Evolutionary conservation across 352 stramenopile genomes (phyloP), one percentile per base, ranked within the genome.

Genomic region (Phytophthora rubi): DNA sequence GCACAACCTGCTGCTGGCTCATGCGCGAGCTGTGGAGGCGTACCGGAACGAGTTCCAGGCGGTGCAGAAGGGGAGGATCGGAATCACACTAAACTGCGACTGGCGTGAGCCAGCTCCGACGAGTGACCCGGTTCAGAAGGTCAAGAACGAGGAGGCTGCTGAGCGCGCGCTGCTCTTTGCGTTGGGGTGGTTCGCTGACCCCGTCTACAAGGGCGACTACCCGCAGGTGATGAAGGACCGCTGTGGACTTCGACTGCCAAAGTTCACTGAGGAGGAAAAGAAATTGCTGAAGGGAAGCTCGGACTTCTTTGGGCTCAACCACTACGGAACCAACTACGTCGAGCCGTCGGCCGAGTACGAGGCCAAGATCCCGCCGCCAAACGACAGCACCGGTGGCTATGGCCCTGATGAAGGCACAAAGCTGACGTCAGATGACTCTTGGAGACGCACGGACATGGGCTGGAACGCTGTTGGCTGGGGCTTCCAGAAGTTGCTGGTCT

Each of bases 251-350:
- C 83, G 93, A 10, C 73, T 99, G 30, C 95, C 95, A 6, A 62
- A 65, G 33, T 98, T 99, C 69, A 98, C 95, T 8, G 71, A 85
- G 42, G 76, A 95, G 16, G 86, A 98, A 65, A 84, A 89, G 57
- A 80, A 81, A 26, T 53, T 93, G 23, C 59, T 99, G 15, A 85
- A 88, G 49, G 87, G 84, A 8, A 97, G 86, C 56, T 84, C 69
- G 33, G 97, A 99, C 68, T 99, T 98, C 74, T 92, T 99, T 39
- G 96, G 93, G 2, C 74, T 99, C 1, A 99, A 99, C 78, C 92
- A 98, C 75, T 99, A 99, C 78, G 88, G 84, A 33, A 88, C 86
- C 16, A 73, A 64, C 59, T 89, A 87, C 57, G 45, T 53, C 4
- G 81, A 75, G 66, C 77, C 80, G 3, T 86, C 79, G 5, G 59